Evolutionary conservation across 805 yeast genomes (phyloP).

Genomic region (Kodamaea kakaduensis): DNA sequence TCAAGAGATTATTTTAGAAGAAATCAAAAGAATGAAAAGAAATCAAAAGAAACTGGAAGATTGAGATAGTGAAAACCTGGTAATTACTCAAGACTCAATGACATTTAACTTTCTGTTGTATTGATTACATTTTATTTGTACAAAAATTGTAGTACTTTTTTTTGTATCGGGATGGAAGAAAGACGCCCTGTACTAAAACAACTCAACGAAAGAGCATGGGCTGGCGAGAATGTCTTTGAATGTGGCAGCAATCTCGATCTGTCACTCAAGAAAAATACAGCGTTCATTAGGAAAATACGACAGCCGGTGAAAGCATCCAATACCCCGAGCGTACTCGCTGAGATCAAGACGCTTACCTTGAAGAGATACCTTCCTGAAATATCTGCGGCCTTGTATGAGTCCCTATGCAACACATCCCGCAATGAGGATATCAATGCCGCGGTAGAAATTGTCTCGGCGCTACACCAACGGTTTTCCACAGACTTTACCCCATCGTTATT

Average conservation of each 20-base stretch:
- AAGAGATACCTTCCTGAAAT: conserved; percentile 76
- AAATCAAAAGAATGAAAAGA: conserved; percentile 1
- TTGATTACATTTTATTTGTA: no score
- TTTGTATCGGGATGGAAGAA: no score
- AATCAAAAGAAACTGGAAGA: no score
- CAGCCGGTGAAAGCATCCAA: conserved; percentile 53
- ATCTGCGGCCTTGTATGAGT: conserved; percentile 58
- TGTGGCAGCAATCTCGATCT: conserved; percentile 51
- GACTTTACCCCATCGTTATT: conserved; percentile 45
- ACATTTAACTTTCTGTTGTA: no score
- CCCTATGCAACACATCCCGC: conserved; percentile 48
- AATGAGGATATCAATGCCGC: conserved; percentile 59
- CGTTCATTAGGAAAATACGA: conserved; percentile 69
- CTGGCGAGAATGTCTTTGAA: conserved; percentile 31
- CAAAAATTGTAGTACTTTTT: no score
- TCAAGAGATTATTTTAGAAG: no score
- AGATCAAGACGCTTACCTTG: conserved; percentile 57
- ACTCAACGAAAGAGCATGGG: conserved; percentile 39
- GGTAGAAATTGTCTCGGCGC: conserved; percentile 60
- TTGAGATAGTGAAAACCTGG: no score
- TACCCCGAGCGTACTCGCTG: conserved; percentile 47
- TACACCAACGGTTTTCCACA: conserved; percentile 69
- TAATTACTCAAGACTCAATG: no score
- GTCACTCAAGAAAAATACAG: conserved; percentile 76
- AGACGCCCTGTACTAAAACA: conserved; percentile 1